A percentile compares a stretch with the other conserved stretches of the same genome.
Conservation (phyloP, 2,329 filamentous ascomycete genomes). For the Penicillium sp. region DNA sequence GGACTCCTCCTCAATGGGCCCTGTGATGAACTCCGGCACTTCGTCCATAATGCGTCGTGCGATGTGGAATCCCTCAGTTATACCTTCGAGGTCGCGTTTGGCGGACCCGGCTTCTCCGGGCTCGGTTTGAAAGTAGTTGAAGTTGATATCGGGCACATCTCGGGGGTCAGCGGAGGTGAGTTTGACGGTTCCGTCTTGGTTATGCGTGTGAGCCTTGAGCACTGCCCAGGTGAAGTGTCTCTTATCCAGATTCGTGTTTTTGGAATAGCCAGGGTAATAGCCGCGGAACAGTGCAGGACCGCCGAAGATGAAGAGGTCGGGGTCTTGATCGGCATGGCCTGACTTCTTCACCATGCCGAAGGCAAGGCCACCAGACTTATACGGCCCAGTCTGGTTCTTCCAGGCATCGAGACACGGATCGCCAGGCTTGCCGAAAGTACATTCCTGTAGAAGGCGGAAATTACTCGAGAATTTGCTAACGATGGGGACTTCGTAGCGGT, state of each 20-base stretch:
- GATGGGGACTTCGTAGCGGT: slow-evolving; percentile 52
- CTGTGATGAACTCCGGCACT: slow-evolving; percentile 46
- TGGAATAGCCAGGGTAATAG: slow-evolving; percentile 53
- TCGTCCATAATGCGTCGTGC: slow-evolving; percentile 53
- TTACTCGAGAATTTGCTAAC: slow-evolving; percentile 47
- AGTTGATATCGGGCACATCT: slow-evolving; percentile 66
- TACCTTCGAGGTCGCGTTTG: slow-evolving; percentile 57
- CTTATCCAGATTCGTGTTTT: slow-evolving; percentile 45
- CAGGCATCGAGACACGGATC: slow-evolving; percentile 53
- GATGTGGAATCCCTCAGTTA: slow-evolving; percentile 61
- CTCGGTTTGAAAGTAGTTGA: slow-evolving; percentile 60
- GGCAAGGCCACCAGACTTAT: slow-evolving; percentile 59
- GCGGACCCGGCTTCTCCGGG: slow-evolving; percentile 51
- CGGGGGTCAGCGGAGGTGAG: slow-evolving; percentile 66
- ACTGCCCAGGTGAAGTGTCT: slow-evolving; percentile 54
- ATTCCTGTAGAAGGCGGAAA: slow-evolving; percentile 38
- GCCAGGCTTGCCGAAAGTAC: slow-evolving; percentile 35
- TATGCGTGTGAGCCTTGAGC: slow-evolving; percentile 68
- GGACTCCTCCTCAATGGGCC: slow-evolving; percentile 37
- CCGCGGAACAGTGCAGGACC: slow-evolving; percentile 61
- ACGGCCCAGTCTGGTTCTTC: slow-evolving; percentile 31
- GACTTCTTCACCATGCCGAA: slow-evolving; percentile 50
- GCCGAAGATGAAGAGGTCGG: slow-evolving; percentile 62
- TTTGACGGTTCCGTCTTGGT: slow-evolving; percentile 65
- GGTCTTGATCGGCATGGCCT: slow-evolving; percentile 49